Base-by-base conservation (phyloP, 768 basidiomycete genomes). In the Heimioporus sp. region DNA sequence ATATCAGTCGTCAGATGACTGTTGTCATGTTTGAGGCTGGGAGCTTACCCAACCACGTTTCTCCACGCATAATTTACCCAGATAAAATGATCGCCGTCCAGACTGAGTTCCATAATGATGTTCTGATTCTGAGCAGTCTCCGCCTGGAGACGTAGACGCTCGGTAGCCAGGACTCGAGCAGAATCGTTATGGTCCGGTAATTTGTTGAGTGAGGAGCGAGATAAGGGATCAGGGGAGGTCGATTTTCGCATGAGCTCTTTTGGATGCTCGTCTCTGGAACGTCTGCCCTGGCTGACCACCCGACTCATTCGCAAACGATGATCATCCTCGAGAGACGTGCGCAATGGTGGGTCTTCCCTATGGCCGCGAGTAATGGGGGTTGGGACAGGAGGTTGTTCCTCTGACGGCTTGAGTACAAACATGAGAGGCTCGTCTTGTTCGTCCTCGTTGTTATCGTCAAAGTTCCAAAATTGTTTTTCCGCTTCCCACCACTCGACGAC, bases 401-500 rank as follows among this genome's bases (percentile, higher is more conserved):
- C 87, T 17, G 80, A 82, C 0, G 96, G 87, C 68, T 96, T 97
- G 68, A 93, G 87, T 49, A 98, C 92, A 64, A 98, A 98, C 58
- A 87, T 83, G 45, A 98, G 74, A 1, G 92, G 92, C 58, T 98
- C 96, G 50, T 92, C 88, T 65, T 89, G 85, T 61, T 93, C 92
- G 53, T 91, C 86, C 41, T 90, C 89, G 55, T 89, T 87, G 61
- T 91, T 87, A 65, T 92, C 91, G 64, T 95, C 90, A 66, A 98
- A 98, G 64, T 97, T 97, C 97, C 97, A 99, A 71, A 99, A 99
- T 60, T 95, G 92, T 65, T 95, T 95, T 75, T 98, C 96, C 11
- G 97, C 97, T 70, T 97, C 95, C 93, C 94, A 98, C 96, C 97
- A 99, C 65, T 98, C 97, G 56, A 98, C 88, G 28, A 98, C 97